Base-by-base conservation (phyloP, 192 early-diverging fungal species). In the Thamnidium elegans region DNA sequence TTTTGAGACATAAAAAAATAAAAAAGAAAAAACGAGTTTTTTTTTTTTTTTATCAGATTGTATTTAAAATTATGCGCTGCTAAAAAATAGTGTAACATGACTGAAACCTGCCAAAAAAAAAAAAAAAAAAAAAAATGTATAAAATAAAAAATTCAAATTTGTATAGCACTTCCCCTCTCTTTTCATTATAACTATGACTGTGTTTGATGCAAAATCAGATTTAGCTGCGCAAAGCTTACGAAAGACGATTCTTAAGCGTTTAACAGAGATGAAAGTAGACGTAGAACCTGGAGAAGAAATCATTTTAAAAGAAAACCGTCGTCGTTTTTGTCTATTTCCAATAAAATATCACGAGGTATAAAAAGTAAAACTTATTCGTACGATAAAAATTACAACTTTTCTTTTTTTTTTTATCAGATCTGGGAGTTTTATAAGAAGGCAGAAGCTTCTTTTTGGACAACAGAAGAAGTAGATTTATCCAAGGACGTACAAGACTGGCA, bases 381-480 rank as follows among this genome's bases (percentile, higher is more conserved):
- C 26, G 26, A 26, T 26, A 26, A 26, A 26, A 26, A 26, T 26
- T 46, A 46, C 9, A 15, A 9, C 13, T 46, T 46, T 46, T 15
- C n/a, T n/a, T 46, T 8, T 46, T 46, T 46, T 46, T 15, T 46
- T 0, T 26, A 23, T 26, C 26, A 26, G 26, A 26, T 26, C 1
- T 26, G 26, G 26, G 26, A 26, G 26, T 26, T 94, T 84, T 94
- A 96, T 85, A 94, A 96, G 74, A 96, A 96, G 74, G 92, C 92
- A 66, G 93, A 94, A 70, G 94, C 94, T 1, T 93, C 92, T 11
- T 94, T 94, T 80, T 96, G 94, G 94, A 94, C 92, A 0, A 92
- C 90, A n/a, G 94, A 96, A 68, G 92, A 96, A 68, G 90, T 94
- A 46, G 94, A 96, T 76, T 84, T 96, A 21, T 87, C 88, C 66